Conservation (phyloP, 2,329 filamentous ascomycete genomes). For the Xylaria sp. region DNA sequence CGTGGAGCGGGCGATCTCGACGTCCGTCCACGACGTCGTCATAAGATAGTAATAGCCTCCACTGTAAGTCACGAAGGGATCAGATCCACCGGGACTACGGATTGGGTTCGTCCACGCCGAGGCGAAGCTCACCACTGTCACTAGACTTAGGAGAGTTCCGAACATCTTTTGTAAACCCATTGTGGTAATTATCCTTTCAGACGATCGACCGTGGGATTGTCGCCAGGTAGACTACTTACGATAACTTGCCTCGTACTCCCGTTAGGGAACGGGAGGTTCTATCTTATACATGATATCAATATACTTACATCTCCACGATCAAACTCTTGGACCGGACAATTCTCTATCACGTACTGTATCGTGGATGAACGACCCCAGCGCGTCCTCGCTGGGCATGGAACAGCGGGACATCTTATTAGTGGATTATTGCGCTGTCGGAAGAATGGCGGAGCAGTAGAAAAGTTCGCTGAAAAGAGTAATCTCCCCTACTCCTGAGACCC, state of each 20-base stretch:
- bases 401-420: slow-evolving; percentile 18
- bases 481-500: neutral
- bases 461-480: slow-evolving; percentile 24
- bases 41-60: slow-evolving; percentile 66
- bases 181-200: neutral
- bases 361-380: neutral
- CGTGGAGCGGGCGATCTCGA: slow-evolving; percentile 64
- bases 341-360: neutral
- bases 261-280: neutral
- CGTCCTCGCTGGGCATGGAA: neutral
- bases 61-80: slow-evolving; percentile 63
- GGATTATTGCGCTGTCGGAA: slow-evolving; percentile 24
- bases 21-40: slow-evolving; percentile 65
- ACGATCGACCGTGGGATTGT: neutral
- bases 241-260: neutral
- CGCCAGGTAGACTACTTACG: neutral
- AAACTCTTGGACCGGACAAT: neutral
- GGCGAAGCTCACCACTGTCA: slow-evolving; percentile 22
- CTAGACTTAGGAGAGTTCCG: slow-evolving; percentile 28
- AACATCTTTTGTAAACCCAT: slow-evolving; percentile 31
- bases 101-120: slow-evolving; percentile 63
- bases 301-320: neutral
- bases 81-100: slow-evolving; percentile 59
- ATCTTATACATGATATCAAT: slow-evolving; percentile 15
- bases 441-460: slow-evolving; percentile 7